phyloP scores from a whole-genome alignment of 768 basidiomycete genomes.

The Boletellus emodensis region DNA sequence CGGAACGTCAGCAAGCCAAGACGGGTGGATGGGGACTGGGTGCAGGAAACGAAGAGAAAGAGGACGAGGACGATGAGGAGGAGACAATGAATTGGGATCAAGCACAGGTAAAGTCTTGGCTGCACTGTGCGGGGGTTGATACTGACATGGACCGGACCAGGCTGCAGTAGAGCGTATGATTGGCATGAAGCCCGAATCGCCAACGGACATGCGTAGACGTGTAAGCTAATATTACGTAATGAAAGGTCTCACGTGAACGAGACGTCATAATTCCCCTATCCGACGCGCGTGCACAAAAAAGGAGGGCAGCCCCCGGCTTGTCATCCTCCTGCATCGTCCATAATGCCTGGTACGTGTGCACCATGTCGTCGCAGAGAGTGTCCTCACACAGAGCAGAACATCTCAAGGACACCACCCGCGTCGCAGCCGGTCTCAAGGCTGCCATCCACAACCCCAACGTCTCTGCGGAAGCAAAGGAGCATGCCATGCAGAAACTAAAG shows the following conservation, averaged over 20 bases:
- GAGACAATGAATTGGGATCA: slow-evolving; percentile 66
- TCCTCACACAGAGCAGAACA: slow-evolving; percentile 18
- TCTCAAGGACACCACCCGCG: slow-evolving; percentile 41
- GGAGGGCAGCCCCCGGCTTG: background rate
- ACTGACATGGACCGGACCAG: slow-evolving; percentile 24
- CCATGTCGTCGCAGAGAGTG: background rate
- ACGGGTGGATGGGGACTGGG: slow-evolving; percentile 78
- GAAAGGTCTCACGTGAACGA: slow-evolving; percentile 9
- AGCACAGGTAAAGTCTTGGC: slow-evolving; percentile 47
- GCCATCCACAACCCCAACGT: slow-evolving; percentile 55
- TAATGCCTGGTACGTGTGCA: slow-evolving; percentile 13
- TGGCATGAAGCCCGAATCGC: slow-evolving; percentile 40
- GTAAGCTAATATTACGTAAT: slow-evolving; percentile 16
- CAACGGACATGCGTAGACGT: slow-evolving; percentile 27
- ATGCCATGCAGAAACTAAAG: slow-evolving; percentile 45
- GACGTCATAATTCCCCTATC: slow-evolving; percentile 12
- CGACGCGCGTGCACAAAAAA: background rate
- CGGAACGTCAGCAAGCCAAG: slow-evolving; percentile 39
- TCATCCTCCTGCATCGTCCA: background rate
- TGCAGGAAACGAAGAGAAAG: slow-evolving; percentile 52
- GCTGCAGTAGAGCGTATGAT: slow-evolving; percentile 58
- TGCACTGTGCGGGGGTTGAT: background rate
- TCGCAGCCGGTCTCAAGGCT: slow-evolving; percentile 57
- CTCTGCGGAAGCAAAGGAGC: slow-evolving; percentile 50
- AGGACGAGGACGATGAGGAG: slow-evolving; percentile 65